A percentile compares a stretch with the other conserved stretches of the same genome.
These are phyloP conservation scores for Alternaria postmessia DNA, from an alignment of 2,329 filamentous ascomycete species.

Conservation along the genomic window DNA sequence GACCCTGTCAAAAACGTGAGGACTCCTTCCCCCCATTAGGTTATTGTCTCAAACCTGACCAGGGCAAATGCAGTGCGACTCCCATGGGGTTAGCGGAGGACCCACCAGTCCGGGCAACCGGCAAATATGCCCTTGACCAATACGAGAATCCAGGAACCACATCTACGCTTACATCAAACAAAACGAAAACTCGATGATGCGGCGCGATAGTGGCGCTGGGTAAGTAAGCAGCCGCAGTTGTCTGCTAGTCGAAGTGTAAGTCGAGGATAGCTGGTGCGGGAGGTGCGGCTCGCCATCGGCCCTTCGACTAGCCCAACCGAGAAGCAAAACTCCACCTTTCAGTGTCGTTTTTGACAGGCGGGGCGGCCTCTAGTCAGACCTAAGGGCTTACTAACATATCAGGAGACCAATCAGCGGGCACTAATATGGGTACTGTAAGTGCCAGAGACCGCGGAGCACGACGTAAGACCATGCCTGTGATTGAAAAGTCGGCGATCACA, in stretches of 20 bases:
- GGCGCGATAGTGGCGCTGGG: not conserved
- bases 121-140: not conserved
- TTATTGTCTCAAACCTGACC: conserved; percentile 12
- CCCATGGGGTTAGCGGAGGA: conserved; percentile 7
- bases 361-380: not conserved
- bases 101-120: not conserved
- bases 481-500: conserved; percentile 5
- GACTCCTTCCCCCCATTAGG: not conserved
- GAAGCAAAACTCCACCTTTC: conserved; percentile 13
- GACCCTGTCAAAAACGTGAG: conserved; percentile 1
- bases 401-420: conserved; percentile 7
- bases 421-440: not conserved
- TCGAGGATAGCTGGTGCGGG: conserved; percentile 3
- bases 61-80: conserved; percentile 8
- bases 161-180: not conserved
- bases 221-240: not conserved
- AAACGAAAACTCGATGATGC: not conserved
- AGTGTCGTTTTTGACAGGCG: conserved; percentile 4
- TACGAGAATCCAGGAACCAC: not conserved
- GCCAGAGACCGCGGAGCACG: conserved; percentile 2
- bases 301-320: conserved; percentile 5
- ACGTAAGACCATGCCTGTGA: not conserved
- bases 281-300: conserved; percentile 11
- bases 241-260: not conserved
- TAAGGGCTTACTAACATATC: not conserved